Evolutionary conservation across 176 grass and related monocot species (phyloP).

Genomic region (Phoenix dactylifera): DNA sequence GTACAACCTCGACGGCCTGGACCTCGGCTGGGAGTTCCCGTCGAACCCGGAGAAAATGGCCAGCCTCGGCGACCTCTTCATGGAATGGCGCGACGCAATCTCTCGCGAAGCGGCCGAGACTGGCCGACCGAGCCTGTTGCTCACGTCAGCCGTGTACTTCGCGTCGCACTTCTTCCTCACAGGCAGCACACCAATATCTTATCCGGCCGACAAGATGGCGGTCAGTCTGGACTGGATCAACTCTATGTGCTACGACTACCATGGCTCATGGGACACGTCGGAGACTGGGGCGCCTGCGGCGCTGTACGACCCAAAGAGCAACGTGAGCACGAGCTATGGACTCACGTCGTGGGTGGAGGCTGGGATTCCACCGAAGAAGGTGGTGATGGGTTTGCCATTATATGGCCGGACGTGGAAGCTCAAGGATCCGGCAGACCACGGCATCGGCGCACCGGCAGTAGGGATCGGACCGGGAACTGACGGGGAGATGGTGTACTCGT

Average conservation of each 20-base stretch:
- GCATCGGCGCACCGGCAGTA: constrained; percentile 1
- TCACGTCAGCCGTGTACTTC: constrained; percentile 14
- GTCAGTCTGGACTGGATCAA: constrained; percentile 13
- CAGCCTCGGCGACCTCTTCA: background rate
- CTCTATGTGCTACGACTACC: constrained; percentile 12
- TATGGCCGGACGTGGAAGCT: constrained; percentile 10
- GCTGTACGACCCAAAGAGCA: constrained; percentile 1
- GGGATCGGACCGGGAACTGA: background rate
- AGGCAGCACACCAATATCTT: background rate
- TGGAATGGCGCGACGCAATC: constrained; percentile 4
- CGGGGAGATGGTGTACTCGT: background rate
- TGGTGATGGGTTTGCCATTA: constrained; percentile 14
- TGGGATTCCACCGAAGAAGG: constrained; percentile 3
- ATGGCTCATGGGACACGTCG: constrained; percentile 10
- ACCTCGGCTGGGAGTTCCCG: constrained; percentile 14
- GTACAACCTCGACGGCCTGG: constrained; percentile 11
- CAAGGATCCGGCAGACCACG: background rate
- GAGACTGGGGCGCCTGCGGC: constrained; percentile 6
- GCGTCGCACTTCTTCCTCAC: background rate
- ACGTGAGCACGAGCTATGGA: constrained; percentile 13
- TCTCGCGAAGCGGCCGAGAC: background rate
- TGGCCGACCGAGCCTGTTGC: background rate
- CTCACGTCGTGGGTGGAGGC: constrained; percentile 6
- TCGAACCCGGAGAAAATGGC: background rate
- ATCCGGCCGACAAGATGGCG: constrained; percentile 7